Percentiles rank a stretch among this genome's conserved stretches.
Conservation (phyloP, 345 rosid genomes). For the Limnanthes douglasii region DNA sequence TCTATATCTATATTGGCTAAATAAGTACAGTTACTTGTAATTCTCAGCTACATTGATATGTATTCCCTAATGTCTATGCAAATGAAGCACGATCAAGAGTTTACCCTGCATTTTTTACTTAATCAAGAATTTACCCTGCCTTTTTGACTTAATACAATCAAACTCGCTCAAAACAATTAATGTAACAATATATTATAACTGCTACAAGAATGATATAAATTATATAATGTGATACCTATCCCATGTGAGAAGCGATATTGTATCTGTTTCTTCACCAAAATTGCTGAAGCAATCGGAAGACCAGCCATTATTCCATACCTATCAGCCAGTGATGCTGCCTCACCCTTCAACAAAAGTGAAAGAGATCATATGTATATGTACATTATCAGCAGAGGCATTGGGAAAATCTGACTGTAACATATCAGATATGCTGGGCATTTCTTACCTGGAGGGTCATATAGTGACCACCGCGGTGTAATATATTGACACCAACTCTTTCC, state of each 20-base stretch:
- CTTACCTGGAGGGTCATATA: conserved; percentile 88
- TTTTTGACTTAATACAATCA: background rate
- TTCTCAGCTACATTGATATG: no score
- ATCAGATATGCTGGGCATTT: no score
- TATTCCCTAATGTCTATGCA: no score
- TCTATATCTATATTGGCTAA: no score
- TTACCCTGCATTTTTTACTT: conserved; percentile 1
- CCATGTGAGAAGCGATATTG: conserved; percentile 71
- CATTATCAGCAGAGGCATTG: background rate
- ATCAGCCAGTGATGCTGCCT: conserved; percentile 78
- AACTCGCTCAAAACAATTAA: background rate
- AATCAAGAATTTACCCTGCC: background rate
- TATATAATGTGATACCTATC: conserved; percentile 39
- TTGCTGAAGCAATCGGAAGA: conserved; percentile 68
- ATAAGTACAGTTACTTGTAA: no score
- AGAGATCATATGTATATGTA: background rate
- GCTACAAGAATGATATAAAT: conserved; percentile 6
- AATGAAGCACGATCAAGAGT: no score
- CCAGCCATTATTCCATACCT: conserved; percentile 67
- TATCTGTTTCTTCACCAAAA: conserved; percentile 57
- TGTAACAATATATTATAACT: no score
- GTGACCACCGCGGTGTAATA: conserved; percentile 77
- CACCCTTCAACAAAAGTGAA: conserved; percentile 40
- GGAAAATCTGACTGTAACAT: no score
- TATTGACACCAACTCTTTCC: conserved; percentile 57